Conservation (phyloP, 2,329 filamentous ascomycete species). For the Exophiala bonariae region DNA sequence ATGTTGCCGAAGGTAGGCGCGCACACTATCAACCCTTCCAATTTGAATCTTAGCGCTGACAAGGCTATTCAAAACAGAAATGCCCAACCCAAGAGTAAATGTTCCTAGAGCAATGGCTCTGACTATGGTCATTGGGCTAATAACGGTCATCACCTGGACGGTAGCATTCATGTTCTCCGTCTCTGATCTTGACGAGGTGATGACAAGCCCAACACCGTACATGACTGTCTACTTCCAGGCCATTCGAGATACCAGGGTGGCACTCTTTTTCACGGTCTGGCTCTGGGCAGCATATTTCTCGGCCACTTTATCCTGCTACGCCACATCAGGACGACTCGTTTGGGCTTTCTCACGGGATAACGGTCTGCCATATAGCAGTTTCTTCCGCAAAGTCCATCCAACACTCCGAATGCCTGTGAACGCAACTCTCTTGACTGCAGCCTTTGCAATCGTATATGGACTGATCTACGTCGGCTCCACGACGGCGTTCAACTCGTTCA, state of each 20-base stretch:
- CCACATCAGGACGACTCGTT: slow-evolving; percentile 51
- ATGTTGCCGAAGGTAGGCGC: slow-evolving; percentile 27
- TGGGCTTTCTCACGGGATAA: slow-evolving; percentile 55
- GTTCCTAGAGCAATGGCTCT: slow-evolving; percentile 26
- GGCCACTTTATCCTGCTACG: slow-evolving; percentile 50
- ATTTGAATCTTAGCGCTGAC: too few relatives aligned
- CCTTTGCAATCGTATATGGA: slow-evolving; percentile 33
- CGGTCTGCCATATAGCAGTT: slow-evolving; percentile 45
- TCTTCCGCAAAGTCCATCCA: slow-evolving; percentile 36
- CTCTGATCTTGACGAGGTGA: slow-evolving; percentile 18
- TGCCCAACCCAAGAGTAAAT: slow-evolving; percentile 22
- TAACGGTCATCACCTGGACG: slow-evolving; percentile 22
- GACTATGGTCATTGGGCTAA: slow-evolving; percentile 27
- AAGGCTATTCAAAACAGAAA: slow-evolving; percentile 13
- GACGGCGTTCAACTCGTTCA: slow-evolving; percentile 39
- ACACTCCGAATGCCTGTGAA: slow-evolving; percentile 37
- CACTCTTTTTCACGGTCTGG: slow-evolving; percentile 24
- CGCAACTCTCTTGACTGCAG: slow-evolving; percentile 36
- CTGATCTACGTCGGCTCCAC: slow-evolving; percentile 41
- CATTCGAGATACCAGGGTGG: slow-evolving; percentile 8
- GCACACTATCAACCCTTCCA: too few relatives aligned
- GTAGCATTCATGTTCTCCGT: slow-evolving; percentile 24
- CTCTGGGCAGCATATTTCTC: slow-evolving; percentile 41
- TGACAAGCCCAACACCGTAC: slow-evolving; percentile 22
- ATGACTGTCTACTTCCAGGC: slow-evolving; percentile 25